Base-by-base conservation (phyloP, 164 flowering plant species). In the Liriodendron chinense region DNA sequence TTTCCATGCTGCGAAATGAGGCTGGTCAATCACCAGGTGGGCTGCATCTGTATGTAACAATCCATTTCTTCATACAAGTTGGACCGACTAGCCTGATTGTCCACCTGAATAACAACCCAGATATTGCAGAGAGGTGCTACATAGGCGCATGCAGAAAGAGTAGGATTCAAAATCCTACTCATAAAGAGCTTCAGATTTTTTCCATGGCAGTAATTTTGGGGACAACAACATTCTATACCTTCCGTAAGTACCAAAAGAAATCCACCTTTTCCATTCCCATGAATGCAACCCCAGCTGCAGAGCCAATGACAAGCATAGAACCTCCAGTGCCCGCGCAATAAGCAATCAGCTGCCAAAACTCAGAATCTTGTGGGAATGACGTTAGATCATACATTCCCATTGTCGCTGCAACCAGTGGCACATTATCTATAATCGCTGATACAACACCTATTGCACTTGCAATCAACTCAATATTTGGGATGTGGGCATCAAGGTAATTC, bases 241-340 rank as follows among this genome's bases (percentile, higher is more conserved):
- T 95, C 81, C 89, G 82, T 22, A 95, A 75, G 83, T 95, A 95
- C 99, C 99, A 93, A 82, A 95, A 95, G 91, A 95, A 95, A 82
- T 95, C 96, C 43, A 91, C 90, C 81, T 92, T 93, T 69, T 95
- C 99, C 98, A 95, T 92, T 34, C 99, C 99, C 99, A 93, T 95
- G 65, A 87, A 95, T n/a, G 99, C 99, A 74, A 96, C 99, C 23
- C 99, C 99, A 76, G 98, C 99, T n/a, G 99, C 98, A 73, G 99
- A 96, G 68, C 99, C 99, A 65, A 93, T 93, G 68, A 96, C 72
- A 9, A 96, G 86, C 97, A 93, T 93, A 79, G 99, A 96, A 23
- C 99, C 99, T 72, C 99, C 99, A 57, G 99, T 96, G 22, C 99
- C 98, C 71, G 98, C 97, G 82, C 99, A 96, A 73, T 75, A 92